Base-by-base conservation (phyloP, 306 rosid species). In the Quercus dentata region DNA sequence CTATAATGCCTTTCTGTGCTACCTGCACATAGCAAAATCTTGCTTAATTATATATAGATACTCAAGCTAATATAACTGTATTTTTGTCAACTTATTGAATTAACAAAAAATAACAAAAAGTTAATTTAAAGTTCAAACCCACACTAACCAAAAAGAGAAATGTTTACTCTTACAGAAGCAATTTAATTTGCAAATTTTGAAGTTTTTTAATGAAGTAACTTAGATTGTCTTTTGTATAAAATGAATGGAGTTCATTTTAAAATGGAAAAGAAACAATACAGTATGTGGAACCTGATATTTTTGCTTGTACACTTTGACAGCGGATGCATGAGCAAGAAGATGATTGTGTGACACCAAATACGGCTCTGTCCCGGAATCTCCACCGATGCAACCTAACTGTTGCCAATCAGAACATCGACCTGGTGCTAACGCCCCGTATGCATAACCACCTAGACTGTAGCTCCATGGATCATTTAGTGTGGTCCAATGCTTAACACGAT, bases 341-440 rank as follows among this genome's bases (percentile, higher is more conserved):
- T 56, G 88, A 46, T 89, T 18, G 38, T 91, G 97, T 18, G 89
- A 7, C 25, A 80, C 90, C 23, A 84, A 25, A 74, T 91, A 89
- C 1, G 93, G 93, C 74, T 91, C 97, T 1, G 81, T 87, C 2
- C 79, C 85, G 3, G 93, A 86, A 62, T 89, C 69, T 0, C 96
- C 96, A 5, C 86, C 89, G 0, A 51, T 74, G 46, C 90, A 91
- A 65, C 81, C 84, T 5, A 19, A 23, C 2, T 69, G 52, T 67
- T 76, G 86, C 92, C 91, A 87, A 0, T 54, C 3, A 1, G 91
- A 91, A 63, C 92, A 91, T 56, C 91, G 31, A 14, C 80, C 25
- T 0, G 79, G 92, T 4, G 92, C 85, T 9, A 81, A 54, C 2
- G 0, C 2, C 9, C 82, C 82, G 6, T 4, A 6, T 1, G 78